A percentile compares a stretch with the other conserved stretches of the same genome.
Evolutionary conservation across 352 stramenopile genomes (phyloP).

Genomic region (Pythium guiyangense): DNA sequence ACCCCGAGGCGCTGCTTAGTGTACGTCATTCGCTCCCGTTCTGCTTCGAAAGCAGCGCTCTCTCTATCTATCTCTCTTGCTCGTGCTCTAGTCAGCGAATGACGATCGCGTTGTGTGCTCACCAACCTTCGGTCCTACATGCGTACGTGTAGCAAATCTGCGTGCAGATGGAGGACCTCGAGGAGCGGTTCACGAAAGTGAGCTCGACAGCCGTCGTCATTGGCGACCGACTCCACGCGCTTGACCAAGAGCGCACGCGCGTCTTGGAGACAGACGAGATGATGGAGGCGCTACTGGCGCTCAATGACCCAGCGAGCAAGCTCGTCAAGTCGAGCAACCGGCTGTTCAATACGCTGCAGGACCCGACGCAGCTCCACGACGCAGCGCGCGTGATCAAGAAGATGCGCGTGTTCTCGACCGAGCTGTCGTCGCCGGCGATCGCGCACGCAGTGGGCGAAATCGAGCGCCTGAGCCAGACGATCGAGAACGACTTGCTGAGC

Average conservation of each 20-base stretch:
- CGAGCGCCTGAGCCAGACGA: slow-evolving; percentile 65
- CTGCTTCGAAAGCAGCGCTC: not conserved
- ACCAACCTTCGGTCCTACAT: not conserved
- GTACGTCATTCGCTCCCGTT: slow-evolving; percentile 14
- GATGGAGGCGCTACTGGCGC: slow-evolving; percentile 64
- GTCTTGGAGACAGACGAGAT: slow-evolving; percentile 76
- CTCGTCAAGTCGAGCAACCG: slow-evolving; percentile 52
- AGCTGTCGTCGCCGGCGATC: slow-evolving; percentile 60
- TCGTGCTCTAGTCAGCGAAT: not conserved
- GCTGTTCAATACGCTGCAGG: slow-evolving; percentile 59
- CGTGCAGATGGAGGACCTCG: slow-evolving; percentile 74
- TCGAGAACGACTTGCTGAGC: slow-evolving; percentile 67
- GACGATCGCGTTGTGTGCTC: too few species aligned
- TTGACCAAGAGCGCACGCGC: slow-evolving; percentile 60
- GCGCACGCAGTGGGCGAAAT: slow-evolving; percentile 59
- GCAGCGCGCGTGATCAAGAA: slow-evolving; percentile 67
- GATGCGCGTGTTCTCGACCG: slow-evolving; percentile 61
- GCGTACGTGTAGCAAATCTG: slow-evolving; percentile 50
- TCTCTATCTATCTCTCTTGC: too few species aligned
- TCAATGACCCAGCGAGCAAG: slow-evolving; percentile 62
- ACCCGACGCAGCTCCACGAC: slow-evolving; percentile 69
- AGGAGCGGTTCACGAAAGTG: slow-evolving; percentile 85
- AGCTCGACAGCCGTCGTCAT: slow-evolving; percentile 80
- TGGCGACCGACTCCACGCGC: slow-evolving; percentile 52
- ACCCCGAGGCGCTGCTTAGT: slow-evolving; percentile 52